phyloP scores from a whole-genome alignment of 2,329 filamentous ascomycete genomes.

The Dactylellina drechsleri region DNA sequence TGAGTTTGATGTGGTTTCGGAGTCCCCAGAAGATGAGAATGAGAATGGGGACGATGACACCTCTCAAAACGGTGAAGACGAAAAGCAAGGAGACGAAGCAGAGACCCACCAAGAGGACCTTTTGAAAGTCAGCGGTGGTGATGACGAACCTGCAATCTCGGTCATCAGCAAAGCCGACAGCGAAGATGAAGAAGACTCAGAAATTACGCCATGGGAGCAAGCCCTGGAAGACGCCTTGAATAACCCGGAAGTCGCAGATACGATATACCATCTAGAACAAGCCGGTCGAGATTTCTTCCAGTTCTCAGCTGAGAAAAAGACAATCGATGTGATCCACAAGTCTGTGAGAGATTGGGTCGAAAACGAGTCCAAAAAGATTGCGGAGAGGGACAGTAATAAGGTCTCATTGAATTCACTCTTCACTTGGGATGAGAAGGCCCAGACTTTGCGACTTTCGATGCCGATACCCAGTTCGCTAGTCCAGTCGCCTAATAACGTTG shows the following conservation, averaged over 20 bases:
- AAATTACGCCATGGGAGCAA: conserved; percentile 20
- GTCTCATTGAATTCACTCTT: conserved; percentile 39
- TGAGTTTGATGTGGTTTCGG: conserved; percentile 23
- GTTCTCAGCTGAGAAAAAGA: conserved; percentile 42
- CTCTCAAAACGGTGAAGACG: background rate
- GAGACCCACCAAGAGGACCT: conserved; percentile 2
- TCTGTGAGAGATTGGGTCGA: conserved; percentile 52
- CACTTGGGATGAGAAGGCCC: conserved; percentile 45
- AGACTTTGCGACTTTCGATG: conserved; percentile 39
- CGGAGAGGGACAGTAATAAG: conserved; percentile 38
- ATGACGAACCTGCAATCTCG: conserved; percentile 32
- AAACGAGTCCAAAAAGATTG: conserved; percentile 38
- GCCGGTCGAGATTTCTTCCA: conserved; percentile 52
- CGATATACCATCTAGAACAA: conserved; percentile 50
- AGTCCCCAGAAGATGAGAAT: conserved; percentile 9
- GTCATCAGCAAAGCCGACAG: conserved; percentile 17
- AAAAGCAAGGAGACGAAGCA: background rate
- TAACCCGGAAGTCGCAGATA: conserved; percentile 51
- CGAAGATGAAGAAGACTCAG: conserved; percentile 5
- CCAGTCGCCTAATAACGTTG: conserved; percentile 30
- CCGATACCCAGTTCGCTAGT: conserved; percentile 38
- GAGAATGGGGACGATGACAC: conserved; percentile 1
- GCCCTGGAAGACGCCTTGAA: conserved; percentile 33
- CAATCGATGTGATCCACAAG: conserved; percentile 52
- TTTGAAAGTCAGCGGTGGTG: background rate